Conservation (phyloP, 768 basidiomycete genomes). For the Rhizopogon vesiculosus region DNA sequence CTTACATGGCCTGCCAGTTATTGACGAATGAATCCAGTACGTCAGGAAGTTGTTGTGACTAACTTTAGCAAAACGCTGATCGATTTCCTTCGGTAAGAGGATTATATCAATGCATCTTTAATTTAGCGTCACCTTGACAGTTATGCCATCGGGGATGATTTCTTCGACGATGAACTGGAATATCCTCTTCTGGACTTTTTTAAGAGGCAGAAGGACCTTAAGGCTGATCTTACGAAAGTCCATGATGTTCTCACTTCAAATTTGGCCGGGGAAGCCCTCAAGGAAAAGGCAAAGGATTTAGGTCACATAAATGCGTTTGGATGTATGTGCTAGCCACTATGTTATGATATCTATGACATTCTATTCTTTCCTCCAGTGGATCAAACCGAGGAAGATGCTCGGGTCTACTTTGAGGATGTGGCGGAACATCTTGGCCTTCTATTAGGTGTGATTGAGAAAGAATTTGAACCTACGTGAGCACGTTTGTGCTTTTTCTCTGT, state of each 20-base stretch:
- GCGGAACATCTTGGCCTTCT: constrained; percentile 10
- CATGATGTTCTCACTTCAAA: not conserved
- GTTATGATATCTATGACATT: not conserved
- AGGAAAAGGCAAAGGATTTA: constrained; percentile 1
- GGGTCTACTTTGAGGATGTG: constrained; percentile 2
- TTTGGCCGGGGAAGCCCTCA: not conserved
- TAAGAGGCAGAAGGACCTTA: not conserved
- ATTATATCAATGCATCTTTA: not conserved
- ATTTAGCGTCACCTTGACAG: not conserved
- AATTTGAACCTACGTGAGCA: constrained; percentile 13
- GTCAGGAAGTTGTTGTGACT: constrained; percentile 4
- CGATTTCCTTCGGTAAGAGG: constrained; percentile 12
- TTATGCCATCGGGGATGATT: constrained; percentile 8
- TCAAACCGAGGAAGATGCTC: not conserved
- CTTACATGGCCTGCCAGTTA: too few species aligned
- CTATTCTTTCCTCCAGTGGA: not conserved
- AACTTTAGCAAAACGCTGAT: constrained; percentile 11
- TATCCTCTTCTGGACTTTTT: constrained; percentile 1
- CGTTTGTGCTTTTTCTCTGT: not conserved
- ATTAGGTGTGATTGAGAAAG: constrained; percentile 4
- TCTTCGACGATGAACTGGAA: not conserved
- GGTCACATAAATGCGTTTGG: not conserved
- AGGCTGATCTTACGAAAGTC: not conserved
- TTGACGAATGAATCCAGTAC: too few species aligned
- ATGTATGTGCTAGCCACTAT: not conserved